Evolutionary conservation across 2,329 filamentous ascomycete species (phyloP), one percentile per base, ranked within the genome.

Genomic region (Penicillium sclerotigenum): DNA sequence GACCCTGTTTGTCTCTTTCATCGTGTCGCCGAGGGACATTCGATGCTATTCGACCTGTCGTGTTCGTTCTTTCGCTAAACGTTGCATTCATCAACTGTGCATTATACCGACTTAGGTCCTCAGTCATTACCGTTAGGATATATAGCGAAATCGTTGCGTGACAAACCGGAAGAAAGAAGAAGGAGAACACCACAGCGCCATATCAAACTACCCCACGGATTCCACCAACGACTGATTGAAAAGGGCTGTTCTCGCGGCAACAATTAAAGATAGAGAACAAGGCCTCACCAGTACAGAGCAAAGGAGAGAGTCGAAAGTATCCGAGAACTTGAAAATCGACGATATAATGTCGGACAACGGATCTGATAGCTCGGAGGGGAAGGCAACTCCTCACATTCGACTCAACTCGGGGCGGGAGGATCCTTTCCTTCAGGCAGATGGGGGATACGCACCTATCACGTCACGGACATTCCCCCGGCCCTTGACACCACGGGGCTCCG

Each of bases 391-490:
- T 62, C 85, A 87, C 62, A 83, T 88, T 57, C 83, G 83, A 55
- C 78, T 88, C 60, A 87, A 87, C 67, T 86, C 83, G 26, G 83
- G 81, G 43, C 79, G 77, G 61, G 78, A 82, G 61, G 79, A 87
- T 65, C 72, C 80, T 31, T 74, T 78, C 59, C 73, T 71, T 56
- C 71, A 74, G 60, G 64, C 73, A 8, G 59, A 67, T 14, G 73
- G 68, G 61, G 60, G 63, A 43, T 68, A 63, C 46, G 61, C 59
- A 37, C 61, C 65, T 4, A 41, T 63, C 3, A 42, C 43, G 26
- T 40, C 58, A n/a, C 52, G 59, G 13, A 57, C 60, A 28, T 59
- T 66, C 38, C 69, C 72, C 1, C 59, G 58, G 8, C 57, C 64
- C 0, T 49, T 68, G 52, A 67, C 67, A 2, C 67, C 70, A 7